Evolutionary conservation across 1,284 basidiomycete species (phyloP).

Genomic region (Boletellus sp.): DNA sequence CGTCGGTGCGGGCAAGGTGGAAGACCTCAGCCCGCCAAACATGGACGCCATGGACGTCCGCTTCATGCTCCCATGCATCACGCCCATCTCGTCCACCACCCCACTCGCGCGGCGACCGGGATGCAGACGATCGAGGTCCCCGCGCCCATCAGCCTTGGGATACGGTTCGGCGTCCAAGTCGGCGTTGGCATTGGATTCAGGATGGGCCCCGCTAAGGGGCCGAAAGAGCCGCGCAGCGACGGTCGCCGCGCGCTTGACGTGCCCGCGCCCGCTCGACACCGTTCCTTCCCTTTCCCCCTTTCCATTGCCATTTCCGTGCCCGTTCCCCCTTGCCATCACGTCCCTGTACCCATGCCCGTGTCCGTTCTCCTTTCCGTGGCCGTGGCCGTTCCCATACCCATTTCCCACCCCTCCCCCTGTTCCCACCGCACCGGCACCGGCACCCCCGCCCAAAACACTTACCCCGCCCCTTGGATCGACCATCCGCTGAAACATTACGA

Average conservation of each 20-base stretch:
- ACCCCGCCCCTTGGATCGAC: conserved; percentile 41
- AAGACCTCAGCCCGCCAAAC: conserved; percentile 13
- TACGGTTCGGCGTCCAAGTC: too few species aligned
- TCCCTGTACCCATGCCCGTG: too few species aligned
- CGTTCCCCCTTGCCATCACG: not conserved
- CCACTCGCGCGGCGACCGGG: not conserved
- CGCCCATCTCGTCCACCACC: conserved; percentile 26
- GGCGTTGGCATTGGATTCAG: not conserved
- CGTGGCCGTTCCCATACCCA: too few species aligned
- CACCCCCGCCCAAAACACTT: too few species aligned
- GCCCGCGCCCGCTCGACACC: not conserved
- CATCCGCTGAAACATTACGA: conserved; percentile 63
- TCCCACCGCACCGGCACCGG: not conserved
- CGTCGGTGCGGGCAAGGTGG: conserved; percentile 1
- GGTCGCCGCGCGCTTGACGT: conserved; percentile 12
- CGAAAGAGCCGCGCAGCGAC: conserved; percentile 19
- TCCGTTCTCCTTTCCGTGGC: too few species aligned
- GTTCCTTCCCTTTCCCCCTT: not conserved
- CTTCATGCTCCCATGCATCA: not conserved
- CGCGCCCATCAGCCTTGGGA: too few species aligned
- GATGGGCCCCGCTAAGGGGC: not conserved
- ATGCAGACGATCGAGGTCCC: not conserved
- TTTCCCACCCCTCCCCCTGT: not conserved
- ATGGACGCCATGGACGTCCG: conserved; percentile 13
- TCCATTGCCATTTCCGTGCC: not conserved